Percentiles rank a stretch among this genome's conserved stretches.
Evolutionary conservation across 75 land plant species (phyloP).

Genomic region (Selaginella tamariscina): DNA sequence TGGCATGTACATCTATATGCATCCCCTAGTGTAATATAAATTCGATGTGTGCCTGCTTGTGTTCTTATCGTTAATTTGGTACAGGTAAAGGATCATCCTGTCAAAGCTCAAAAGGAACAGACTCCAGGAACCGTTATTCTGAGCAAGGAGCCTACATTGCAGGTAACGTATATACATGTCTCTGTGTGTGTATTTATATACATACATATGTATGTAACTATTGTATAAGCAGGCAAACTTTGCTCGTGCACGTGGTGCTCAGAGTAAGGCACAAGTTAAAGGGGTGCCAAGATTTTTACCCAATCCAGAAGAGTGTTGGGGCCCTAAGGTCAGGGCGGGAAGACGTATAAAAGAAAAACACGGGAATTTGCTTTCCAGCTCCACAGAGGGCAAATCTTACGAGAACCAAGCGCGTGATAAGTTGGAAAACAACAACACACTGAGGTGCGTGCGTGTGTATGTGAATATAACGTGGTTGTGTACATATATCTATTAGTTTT

Average conservation of each 20-base stretch:
- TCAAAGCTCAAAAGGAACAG: slow-evolving; percentile 68
- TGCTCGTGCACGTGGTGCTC: not conserved
- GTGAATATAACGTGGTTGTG: no score
- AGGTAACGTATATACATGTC: slow-evolving; percentile 28
- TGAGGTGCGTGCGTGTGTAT: no score
- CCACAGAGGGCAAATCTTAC: not conserved
- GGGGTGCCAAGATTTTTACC: not conserved
- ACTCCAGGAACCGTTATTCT: slow-evolving; percentile 73
- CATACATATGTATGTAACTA: no score
- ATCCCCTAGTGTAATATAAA: no score
- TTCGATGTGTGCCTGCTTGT: no score
- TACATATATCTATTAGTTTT: no score
- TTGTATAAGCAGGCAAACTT: not conserved
- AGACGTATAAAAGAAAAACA: slow-evolving; percentile 78
- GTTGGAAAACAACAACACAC: no score
- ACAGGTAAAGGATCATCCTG: slow-evolving; percentile 88
- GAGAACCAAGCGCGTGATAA: not conserved
- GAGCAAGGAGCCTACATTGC: slow-evolving; percentile 58
- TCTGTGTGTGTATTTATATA: not conserved
- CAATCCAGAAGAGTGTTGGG: not conserved
- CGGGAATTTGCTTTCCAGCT: not conserved
- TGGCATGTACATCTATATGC: no score
- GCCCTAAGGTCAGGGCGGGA: slow-evolving; percentile 21
- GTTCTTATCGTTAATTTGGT: not conserved
- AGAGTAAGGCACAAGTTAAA: not conserved